Evolutionary conservation across 2,329 filamentous ascomycete genomes (phyloP).

Genomic region (Colletotrichum sp.): DNA sequence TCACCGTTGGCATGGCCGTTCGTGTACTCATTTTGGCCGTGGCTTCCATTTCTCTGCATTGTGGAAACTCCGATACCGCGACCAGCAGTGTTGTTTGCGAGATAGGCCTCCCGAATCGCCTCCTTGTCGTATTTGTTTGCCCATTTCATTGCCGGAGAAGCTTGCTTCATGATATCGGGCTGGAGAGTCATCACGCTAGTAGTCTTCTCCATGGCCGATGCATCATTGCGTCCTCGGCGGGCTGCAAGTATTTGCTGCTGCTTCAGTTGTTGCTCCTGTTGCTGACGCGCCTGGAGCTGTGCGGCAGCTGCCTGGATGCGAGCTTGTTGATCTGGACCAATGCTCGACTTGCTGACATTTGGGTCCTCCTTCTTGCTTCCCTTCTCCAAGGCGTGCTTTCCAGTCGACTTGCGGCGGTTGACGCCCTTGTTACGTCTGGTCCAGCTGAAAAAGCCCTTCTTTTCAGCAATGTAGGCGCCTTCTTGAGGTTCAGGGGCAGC

Average conservation of each 20-base stretch:
- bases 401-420: conserved; percentile 73
- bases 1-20: conserved; percentile 39
- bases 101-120: conserved; percentile 82
- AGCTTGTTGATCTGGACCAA: conserved; percentile 90
- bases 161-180: conserved; percentile 82
- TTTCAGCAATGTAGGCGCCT: conserved; percentile 91
- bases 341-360: conserved; percentile 76
- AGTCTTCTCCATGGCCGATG: conserved; percentile 72
- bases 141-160: conserved; percentile 96
- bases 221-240: conserved; percentile 62
- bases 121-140: conserved; percentile 94
- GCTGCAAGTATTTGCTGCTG: conserved; percentile 32
- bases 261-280: conserved; percentile 55
- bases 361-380: conserved; percentile 46
- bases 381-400: conserved; percentile 62
- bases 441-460: conserved; percentile 93
- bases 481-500: conserved; percentile 84
- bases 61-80: conserved; percentile 62
- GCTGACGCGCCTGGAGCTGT: conserved; percentile 76
- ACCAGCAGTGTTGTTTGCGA: conserved; percentile 75
- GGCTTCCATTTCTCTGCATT: conserved; percentile 44
- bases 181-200: conserved; percentile 90
- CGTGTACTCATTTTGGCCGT: conserved; percentile 22
- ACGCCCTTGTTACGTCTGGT: conserved; percentile 70
- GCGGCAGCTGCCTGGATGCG: conserved; percentile 91